Conservation (phyloP, 1,284 basidiomycete species). For the Meripilus lineatus region DNA sequence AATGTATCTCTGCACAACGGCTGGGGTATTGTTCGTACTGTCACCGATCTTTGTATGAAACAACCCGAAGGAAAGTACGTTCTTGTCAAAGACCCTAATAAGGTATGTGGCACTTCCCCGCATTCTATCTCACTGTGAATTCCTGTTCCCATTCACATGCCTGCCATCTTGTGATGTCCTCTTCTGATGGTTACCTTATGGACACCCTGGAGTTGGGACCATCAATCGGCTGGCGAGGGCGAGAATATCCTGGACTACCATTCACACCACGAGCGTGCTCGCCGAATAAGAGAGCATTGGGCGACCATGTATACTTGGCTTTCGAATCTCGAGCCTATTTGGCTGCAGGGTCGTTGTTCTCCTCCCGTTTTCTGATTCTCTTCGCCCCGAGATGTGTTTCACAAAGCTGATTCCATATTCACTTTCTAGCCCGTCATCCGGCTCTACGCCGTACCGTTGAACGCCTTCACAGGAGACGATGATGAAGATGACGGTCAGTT, state of each 20-base stretch:
- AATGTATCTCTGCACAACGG: conserved; percentile 95
- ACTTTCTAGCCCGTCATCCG: conserved; percentile 80
- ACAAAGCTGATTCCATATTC: conserved; percentile 3
- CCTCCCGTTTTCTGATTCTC: not conserved
- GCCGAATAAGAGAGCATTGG: no score
- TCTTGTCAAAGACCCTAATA: conserved; percentile 94
- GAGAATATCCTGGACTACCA: no score
- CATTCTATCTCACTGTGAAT: no score
- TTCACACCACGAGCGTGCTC: no score
- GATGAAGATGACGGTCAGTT: conserved; percentile 47
- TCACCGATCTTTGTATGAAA: conserved; percentile 90
- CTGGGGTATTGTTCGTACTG: conserved; percentile 96
- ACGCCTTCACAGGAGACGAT: conserved; percentile 73
- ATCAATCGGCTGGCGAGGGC: no score
- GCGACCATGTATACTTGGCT: no score
- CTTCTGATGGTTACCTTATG: no score
- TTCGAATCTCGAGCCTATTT: not conserved
- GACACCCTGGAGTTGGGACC: no score
- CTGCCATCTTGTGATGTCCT: no score
- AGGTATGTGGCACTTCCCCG: conserved; percentile 58
- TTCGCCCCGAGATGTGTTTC: conserved; percentile 4
- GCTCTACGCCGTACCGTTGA: conserved; percentile 86
- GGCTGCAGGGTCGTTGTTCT: not conserved
- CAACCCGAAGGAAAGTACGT: conserved; percentile 97
- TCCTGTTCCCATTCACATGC: no score